Base-by-base conservation (phyloP, 768 basidiomycete species). In the Xerocomus spinulosus region DNA sequence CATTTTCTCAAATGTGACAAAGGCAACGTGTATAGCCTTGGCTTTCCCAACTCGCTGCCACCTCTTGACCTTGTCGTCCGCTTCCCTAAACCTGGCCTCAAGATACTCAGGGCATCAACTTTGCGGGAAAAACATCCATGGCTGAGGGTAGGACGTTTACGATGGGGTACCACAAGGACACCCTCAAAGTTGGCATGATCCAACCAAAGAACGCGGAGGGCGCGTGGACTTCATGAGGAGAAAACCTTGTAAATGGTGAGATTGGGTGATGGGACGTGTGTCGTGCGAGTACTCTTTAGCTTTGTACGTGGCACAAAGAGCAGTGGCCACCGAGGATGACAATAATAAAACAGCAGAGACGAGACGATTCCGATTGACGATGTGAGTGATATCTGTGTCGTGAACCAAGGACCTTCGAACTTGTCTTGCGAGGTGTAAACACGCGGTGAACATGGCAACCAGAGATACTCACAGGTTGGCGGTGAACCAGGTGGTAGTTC, bases 1-100 rank as follows among this genome's bases (percentile, higher is more conserved):
- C 82, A 94, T 90, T 61, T 91, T 91, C 69, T 96, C 92, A 57
- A 99, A 97, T 0, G 96, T 98, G 17, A 98, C 88, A 60, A 98
- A 99, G 0, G 92, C 96, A 25, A 82, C 79, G 37, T 85, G 82
- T 1, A 89, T 91, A 2, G 92, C 77, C 56, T 78, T 83, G 64
- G 91, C 94, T 58, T 79, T 85, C 15, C 87, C 89, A 4, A 68
- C 69, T 55, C 76, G 73, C 37, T 95, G 73, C 60, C 83, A 75
- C 60, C 78, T 82, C 67, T 81, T 83, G 4, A 98, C 92, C 14
- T 78, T 73, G 40, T 93, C 90, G 62, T 98, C 92, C 2, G 86
- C 84, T 44, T 83, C 81, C 50, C 77, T 74, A 70, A 93, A 99
- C 55, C 77, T 74, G 17, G 74, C 74, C 55, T 95, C 91, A 47